Base-by-base conservation (phyloP, 2,329 filamentous ascomycete genomes). In the Fusarium pseudocircinatum region DNA sequence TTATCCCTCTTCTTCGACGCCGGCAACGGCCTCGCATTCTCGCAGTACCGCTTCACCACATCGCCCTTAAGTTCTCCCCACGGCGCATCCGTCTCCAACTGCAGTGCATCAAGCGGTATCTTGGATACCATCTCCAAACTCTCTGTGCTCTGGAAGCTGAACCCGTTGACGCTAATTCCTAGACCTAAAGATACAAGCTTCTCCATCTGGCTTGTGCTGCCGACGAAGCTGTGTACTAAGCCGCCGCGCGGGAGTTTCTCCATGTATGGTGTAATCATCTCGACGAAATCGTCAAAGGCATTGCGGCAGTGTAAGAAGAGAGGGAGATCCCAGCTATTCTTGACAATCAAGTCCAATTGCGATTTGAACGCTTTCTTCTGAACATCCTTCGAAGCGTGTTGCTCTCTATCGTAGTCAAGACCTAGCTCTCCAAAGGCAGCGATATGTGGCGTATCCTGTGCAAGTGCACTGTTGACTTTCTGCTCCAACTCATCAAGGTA, bases 371-470 rank as follows among this genome's bases (percentile, higher is more conserved):
- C 73, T 14, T 69, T 59, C 36, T 68, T 72, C 65, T 78, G 77
- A 32, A 75, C 69, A 2, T 78, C 75, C 37, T 84, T 86, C 16
- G 82, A 77, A 1, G 85, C 84, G 6, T 82, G 81, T 0, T 82
- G 78, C 7, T 87, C 78, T 9, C 84, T 81, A 43, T 86, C 85
- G 46, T 87, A 88, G 57, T 88, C 87, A 3, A 88, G 78, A 0
- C 86, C 86, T 4, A 88, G 78, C 54, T 88, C 86, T 4, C 86
- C 86, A 63, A 84, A 87, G 4, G 86, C 86, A 2, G 80, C 82
- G 6, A 87, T 72, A 6, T 81, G 78, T 70, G 75, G 67, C 0
- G 73, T 58, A 4, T 77, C 46, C 22, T 80, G 72, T 2, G 74
- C 67, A 4, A 81, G 67, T 1, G 78, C 77, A 15, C 61, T 64